Conservation (phyloP, 257 asterid species). For the Plantago major region DNA sequence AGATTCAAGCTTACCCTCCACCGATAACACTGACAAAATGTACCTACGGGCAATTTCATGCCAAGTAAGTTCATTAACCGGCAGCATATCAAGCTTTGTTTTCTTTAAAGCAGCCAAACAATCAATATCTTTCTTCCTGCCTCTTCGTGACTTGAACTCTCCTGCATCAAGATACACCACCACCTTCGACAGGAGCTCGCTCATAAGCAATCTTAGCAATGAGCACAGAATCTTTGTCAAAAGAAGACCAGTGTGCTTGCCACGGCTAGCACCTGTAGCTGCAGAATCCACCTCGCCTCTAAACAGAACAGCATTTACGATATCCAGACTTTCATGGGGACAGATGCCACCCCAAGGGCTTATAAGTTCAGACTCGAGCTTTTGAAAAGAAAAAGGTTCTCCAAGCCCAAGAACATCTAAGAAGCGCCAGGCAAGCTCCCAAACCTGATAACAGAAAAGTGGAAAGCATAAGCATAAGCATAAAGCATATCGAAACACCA, state of each 20-base stretch:
- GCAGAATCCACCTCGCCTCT: constrained; percentile 34
- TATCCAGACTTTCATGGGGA: constrained; percentile 31
- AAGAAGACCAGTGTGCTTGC: constrained; percentile 50
- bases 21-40: constrained; percentile 62
- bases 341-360: constrained; percentile 62
- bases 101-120: constrained; percentile 58
- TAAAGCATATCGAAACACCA: constrained; percentile 7
- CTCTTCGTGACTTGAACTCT: constrained; percentile 69
- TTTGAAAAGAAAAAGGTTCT: constrained; percentile 60
- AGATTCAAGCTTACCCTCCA: constrained; percentile 86
- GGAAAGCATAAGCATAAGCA: constrained; percentile 23
- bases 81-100: constrained; percentile 62
- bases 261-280: constrained; percentile 34
- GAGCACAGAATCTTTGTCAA: constrained; percentile 52
- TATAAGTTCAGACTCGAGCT: constrained; percentile 69
- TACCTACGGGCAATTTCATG: constrained; percentile 91
- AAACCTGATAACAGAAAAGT: constrained; percentile 50
- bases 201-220: constrained; percentile 60
- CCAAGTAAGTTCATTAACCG: constrained; percentile 90
- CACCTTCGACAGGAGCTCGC: constrained; percentile 77
- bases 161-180: constrained; percentile 67
- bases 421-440: constrained; percentile 84
- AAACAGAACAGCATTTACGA: constrained; percentile 29
- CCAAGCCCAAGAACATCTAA: constrained; percentile 66
- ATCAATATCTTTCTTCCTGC: constrained; percentile 78